Evolutionary conservation across 768 basidiomycete genomes (phyloP), one percentile per base, ranked within the genome.

Genomic region (Paxillus ammoniavirescens): DNA sequence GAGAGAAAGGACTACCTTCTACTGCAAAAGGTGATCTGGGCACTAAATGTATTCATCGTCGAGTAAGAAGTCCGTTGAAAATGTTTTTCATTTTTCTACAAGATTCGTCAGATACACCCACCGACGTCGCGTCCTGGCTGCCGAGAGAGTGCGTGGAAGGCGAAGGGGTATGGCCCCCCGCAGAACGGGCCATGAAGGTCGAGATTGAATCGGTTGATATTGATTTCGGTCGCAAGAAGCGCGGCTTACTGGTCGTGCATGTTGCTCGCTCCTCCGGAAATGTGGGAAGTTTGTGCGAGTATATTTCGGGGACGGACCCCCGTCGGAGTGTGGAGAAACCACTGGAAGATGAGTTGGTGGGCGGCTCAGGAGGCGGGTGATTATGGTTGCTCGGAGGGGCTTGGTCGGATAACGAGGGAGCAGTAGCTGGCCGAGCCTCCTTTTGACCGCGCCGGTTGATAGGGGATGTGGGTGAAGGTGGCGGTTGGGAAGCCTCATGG

Each of bases 141-240:
- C 28, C 51, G 37, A 31, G 36, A 7, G 35, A 44, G 8, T 54
- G 58, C n/a, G 42, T 50, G 23, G 55, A 43, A 49, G 45, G 48
- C 26, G 58, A 52, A 35, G 46, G 33, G 31, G 37, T 36, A 48
- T 58, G 49, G 33, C 42, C 28, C 38, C 59, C 60, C 12, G 42
- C 36, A 43, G 65, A 21, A 37, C 43, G 46, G 15, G 55, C 47
- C 42, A 47, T 43, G 7, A 67, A 53, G 3, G 69, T 71, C n/a
- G 80, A 75, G 9, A 81, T 67, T 6, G 82, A 82, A 55, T 85
- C 84, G 0, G 78, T 74, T 4, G 84, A 86, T 50, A 78, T 71
- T 6, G 82, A 83, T 62, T 80, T 81, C 8, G 73, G 64, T 50
- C 77, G 80, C 26, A 72, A 56, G 44, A 63, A 63, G 21, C 69